Conservation (phyloP, 257 asterid genomes). For the Solanum tarapatanum region DNA sequence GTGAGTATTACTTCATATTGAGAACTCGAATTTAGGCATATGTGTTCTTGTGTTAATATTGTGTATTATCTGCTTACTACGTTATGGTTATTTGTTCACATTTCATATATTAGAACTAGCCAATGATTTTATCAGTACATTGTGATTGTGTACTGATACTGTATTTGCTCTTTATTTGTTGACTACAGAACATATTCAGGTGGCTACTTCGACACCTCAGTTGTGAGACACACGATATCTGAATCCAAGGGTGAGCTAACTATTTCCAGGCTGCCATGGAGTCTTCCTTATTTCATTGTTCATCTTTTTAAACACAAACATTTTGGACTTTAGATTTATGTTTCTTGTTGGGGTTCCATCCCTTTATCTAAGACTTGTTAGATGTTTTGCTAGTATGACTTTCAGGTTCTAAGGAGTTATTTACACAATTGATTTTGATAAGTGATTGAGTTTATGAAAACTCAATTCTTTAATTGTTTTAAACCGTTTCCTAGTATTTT, state of each 20-base stretch:
- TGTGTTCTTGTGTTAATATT: background rate
- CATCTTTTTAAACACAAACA: background rate
- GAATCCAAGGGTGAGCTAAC: background rate
- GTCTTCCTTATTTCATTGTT: background rate
- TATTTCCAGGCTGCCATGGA: background rate
- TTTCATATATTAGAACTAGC: background rate
- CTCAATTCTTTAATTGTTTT: no score
- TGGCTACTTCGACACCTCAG: background rate
- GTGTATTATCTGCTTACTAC: background rate
- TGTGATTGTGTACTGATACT: no score
- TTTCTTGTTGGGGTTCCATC: background rate
- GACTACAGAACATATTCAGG: background rate
- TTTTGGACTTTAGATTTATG: background rate
- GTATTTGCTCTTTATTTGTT: background rate
- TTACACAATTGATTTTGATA: background rate
- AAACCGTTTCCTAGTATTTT: background rate
- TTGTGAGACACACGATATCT: background rate
- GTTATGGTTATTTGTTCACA: background rate
- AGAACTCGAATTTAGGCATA: background rate
- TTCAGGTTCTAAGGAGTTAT: background rate
- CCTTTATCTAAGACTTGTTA: background rate
- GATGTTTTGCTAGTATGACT: background rate
- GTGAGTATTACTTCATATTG: background rate
- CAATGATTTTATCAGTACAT: background rate
- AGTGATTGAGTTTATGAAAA: background rate